Conservation (phyloP, 2,329 filamentous ascomycete genomes). For the Diaporthe sp. region DNA sequence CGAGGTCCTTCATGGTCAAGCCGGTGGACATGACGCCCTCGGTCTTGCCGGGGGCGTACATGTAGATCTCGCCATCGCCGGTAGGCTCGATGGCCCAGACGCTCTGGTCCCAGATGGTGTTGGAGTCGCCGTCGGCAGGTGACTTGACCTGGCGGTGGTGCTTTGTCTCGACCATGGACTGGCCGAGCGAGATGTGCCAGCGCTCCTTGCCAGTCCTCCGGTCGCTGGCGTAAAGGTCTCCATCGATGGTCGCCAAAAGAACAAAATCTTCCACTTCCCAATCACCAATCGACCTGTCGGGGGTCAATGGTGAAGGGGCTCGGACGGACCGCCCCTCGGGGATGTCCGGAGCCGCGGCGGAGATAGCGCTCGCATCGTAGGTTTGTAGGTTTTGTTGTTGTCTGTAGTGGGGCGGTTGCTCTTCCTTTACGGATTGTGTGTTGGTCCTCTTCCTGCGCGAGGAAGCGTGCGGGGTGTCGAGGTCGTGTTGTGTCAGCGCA, state of each 20-base stretch:
- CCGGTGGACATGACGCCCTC: constrained; percentile 75
- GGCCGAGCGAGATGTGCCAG: constrained; percentile 88
- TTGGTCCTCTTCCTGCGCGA: constrained; percentile 40
- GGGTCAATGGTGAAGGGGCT: constrained; percentile 78
- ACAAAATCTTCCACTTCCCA: constrained; percentile 99
- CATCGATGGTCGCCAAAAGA: constrained; percentile 99
- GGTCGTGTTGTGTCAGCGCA: constrained; percentile 39
- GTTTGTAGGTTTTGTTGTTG: constrained; percentile 32
- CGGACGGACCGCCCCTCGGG: constrained; percentile 75
- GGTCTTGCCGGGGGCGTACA: constrained; percentile 79
- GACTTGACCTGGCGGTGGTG: constrained; percentile 82
- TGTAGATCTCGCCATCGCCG: constrained; percentile 87
- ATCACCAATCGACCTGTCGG: constrained; percentile 95
- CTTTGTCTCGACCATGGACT: constrained; percentile 90
- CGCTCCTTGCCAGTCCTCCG: constrained; percentile 85
- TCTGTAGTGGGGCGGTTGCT: constrained; percentile 8
- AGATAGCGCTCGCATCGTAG: constrained; percentile 89
- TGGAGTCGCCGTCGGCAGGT: constrained; percentile 68
- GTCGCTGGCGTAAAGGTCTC: constrained; percentile 92
- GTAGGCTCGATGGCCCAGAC: constrained; percentile 96
- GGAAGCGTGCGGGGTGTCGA: constrained; percentile 39
- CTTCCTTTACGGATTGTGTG: constrained; percentile 36
- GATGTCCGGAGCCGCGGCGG: constrained; percentile 96
- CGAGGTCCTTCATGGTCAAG: constrained; percentile 86
- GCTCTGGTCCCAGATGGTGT: constrained; percentile 80